Percentiles rank a stretch among this genome's conserved stretches.
These are phyloP conservation scores for Amorphotheca resinae DNA, from an alignment of 495 filamentous ascomycete genomes.

Conservation along the genomic window DNA sequence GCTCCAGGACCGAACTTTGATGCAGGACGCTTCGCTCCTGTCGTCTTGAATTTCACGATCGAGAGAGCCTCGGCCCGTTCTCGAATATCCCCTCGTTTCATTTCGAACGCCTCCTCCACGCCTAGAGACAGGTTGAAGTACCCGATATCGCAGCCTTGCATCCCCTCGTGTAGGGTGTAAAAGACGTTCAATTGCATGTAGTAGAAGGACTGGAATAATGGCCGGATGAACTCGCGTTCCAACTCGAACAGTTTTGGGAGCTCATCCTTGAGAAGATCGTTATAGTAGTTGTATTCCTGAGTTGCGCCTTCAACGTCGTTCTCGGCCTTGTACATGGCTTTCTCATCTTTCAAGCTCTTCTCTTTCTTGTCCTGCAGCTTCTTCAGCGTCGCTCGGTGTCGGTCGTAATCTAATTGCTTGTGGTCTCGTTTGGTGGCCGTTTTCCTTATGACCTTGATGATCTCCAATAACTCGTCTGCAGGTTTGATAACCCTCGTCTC, in stretches of 20 bases:
- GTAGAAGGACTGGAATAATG: constrained; percentile 97
- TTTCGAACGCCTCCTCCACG: constrained; percentile 79
- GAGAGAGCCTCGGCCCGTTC: constrained; percentile 68
- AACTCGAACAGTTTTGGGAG: constrained; percentile 83
- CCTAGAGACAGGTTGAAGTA: constrained; percentile 91
- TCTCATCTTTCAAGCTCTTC: constrained; percentile 90
- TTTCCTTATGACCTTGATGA: constrained; percentile 92
- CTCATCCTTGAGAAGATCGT: constrained; percentile 91
- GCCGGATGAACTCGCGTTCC: constrained; percentile 94
- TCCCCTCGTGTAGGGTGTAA: constrained; percentile 94
- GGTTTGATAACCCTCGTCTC: constrained; percentile 81
- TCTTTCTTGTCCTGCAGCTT: constrained; percentile 98
- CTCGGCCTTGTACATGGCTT: constrained; percentile 91
- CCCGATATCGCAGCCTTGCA: constrained; percentile 91
- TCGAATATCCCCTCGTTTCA: constrained; percentile 76
- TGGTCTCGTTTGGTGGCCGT: constrained; percentile 81
- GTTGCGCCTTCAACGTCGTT: constrained; percentile 84
- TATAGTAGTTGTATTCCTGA: constrained; percentile 93
- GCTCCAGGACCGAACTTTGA: constrained; percentile 1
- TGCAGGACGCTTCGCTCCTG: constrained; percentile 44
- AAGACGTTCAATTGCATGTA: constrained; percentile 99
- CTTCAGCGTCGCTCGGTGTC: constrained; percentile 68
- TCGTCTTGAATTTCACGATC: constrained; percentile 83
- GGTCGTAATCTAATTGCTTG: constrained; percentile 94
- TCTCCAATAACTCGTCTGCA: constrained; percentile 87